These are phyloP conservation scores for Tolypocladium sp. DNA, from an alignment of 2,329 filamentous ascomycete species.

Conservation along the genomic window DNA sequence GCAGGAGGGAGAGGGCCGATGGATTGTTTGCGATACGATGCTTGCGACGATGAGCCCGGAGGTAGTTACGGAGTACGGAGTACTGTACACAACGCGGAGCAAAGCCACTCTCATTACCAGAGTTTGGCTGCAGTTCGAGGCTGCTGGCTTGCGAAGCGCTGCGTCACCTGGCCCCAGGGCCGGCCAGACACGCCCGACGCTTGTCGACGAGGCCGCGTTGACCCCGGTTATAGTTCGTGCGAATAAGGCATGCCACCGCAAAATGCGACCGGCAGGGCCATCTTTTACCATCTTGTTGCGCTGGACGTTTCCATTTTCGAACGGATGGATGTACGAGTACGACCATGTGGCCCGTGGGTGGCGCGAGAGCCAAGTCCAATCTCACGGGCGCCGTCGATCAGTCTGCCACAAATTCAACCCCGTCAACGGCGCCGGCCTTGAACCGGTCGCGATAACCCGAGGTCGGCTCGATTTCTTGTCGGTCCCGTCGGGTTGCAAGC, in stretches of 20 bases:
- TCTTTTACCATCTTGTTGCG: not conserved
- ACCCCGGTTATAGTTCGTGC: not conserved
- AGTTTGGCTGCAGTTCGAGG: not conserved
- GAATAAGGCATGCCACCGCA: not conserved
- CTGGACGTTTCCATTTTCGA: not conserved
- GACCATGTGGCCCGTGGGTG: too few species aligned
- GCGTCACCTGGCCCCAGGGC: not conserved
- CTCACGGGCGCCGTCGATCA: not conserved
- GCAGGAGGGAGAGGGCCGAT: not conserved
- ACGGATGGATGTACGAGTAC: too few species aligned
- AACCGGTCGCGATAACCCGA: not conserved
- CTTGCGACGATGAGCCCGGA: too few species aligned
- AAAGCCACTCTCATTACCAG: not conserved
- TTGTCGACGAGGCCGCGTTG: not conserved
- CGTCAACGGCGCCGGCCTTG: not conserved
- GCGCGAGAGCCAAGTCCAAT: not conserved
- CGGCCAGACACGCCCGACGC: not conserved
- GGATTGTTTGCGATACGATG: not conserved
- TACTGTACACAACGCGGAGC: not conserved
- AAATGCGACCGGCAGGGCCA: not conserved
- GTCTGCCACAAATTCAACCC: not conserved
- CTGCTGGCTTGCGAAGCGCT: not conserved
- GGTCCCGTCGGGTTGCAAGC: not conserved
- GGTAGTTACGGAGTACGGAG: not conserved
- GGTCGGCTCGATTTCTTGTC: not conserved